Conservation (phyloP, 768 basidiomycete genomes). For the Lactarius sanguifluus region DNA sequence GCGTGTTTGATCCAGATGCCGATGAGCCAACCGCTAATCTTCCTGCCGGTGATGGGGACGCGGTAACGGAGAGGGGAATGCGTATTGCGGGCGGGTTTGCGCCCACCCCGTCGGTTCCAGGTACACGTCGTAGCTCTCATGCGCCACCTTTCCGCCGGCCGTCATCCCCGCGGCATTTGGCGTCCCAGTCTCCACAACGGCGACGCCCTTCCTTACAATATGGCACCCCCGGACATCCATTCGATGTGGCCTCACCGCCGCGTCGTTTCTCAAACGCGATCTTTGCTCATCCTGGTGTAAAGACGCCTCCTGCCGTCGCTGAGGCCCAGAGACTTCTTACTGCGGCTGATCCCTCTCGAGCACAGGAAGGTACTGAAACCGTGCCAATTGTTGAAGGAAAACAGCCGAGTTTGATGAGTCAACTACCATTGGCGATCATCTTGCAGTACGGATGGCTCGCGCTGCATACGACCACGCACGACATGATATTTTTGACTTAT, state of each 20-base stretch:
- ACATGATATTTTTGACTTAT: slow-evolving; percentile 90
- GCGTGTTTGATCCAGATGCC: slow-evolving; percentile 36
- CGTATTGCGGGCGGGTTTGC: slow-evolving; percentile 1
- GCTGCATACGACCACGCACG: slow-evolving; percentile 84
- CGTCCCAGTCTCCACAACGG: slow-evolving; percentile 22
- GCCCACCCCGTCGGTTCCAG: slow-evolving; percentile 17
- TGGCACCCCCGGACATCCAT: slow-evolving; percentile 27
- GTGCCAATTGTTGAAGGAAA: slow-evolving; percentile 49
- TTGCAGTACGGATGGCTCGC: slow-evolving; percentile 89
- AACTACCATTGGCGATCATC: slow-evolving; percentile 82
- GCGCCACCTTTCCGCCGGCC: slow-evolving; percentile 25
- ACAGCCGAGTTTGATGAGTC: slow-evolving; percentile 63
- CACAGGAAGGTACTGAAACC: slow-evolving; percentile 37
- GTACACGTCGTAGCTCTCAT: slow-evolving; percentile 15
- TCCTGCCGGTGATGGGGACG: slow-evolving; percentile 1
- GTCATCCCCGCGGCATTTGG: slow-evolving; percentile 27
- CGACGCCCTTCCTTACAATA: slow-evolving; percentile 28
- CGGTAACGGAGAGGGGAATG: slow-evolving; percentile 15
- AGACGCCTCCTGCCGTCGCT: slow-evolving; percentile 70
- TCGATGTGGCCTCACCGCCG: slow-evolving; percentile 40
- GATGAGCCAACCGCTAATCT: slow-evolving; percentile 34
- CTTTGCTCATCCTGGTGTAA: slow-evolving; percentile 81
- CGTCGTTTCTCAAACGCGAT: slow-evolving; percentile 65
- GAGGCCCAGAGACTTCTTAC: slow-evolving; percentile 66
- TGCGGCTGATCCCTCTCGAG: slow-evolving; percentile 39